Evolutionary conservation across 352 stramenopile genomes (phyloP), one percentile per base, ranked within the genome.

Genomic region (Saprolegnia parasitica): DNA sequence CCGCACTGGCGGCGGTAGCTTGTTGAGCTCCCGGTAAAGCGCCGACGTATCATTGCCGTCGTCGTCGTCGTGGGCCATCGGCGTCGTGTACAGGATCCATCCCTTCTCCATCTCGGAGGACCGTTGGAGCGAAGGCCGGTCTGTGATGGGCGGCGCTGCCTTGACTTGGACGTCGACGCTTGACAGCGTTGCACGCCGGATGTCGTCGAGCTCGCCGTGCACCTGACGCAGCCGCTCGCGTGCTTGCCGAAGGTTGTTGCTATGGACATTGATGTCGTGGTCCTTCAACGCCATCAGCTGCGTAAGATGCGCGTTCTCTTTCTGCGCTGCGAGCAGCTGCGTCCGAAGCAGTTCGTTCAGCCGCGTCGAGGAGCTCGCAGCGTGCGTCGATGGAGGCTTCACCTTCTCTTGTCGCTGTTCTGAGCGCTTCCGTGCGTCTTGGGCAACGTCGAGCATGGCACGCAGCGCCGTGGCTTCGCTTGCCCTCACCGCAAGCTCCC

Each of bases 251-350:
- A 58, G 32, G 15, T 58, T 16, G 16, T 8, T 58, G 52, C 32
- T 58, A 15, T 29, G 13, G 32, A 58, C 52, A 16, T 58, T 58
- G 23, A 58, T 39, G 16, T 58, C 52, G 32, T 58, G 52, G 32
- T 58, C 52, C 32, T 58, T 58, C 8, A 58, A 16, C 52, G 16
- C 52, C 52, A 58, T 58, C 16, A 15, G 8, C 16, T 58, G 52
- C 52, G 16, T 39, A 8, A 58, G 16, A 15, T 58, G 23, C 8
- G 52, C 16, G 52, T 58, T 58, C 52, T 58, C 52, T 16, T 39
- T 29, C 16, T 58, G 52, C 52, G 16, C 32, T 16, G 23, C 8
- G 8, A 16, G 8, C 52, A 58, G 32, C 32, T 58, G 52, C 23
- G 52, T 58, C 16, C 32, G 23, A 8, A 58, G 23, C 52, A 39